Conservation (phyloP, 768 basidiomycete genomes). For the Trametes sanguinea region DNA sequence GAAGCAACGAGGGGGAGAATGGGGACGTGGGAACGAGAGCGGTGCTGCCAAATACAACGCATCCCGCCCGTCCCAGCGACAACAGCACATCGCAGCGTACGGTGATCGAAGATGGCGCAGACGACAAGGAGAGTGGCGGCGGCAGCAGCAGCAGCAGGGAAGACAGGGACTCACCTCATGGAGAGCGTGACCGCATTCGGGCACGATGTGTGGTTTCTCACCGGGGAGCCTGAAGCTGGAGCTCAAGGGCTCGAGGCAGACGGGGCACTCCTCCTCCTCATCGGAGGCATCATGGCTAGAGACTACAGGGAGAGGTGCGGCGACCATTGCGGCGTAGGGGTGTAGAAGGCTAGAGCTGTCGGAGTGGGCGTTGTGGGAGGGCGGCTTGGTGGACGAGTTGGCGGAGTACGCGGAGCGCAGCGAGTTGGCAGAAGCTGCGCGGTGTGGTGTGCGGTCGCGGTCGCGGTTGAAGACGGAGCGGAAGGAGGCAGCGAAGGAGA, state of each 20-base stretch:
- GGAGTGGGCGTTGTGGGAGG: slow-evolving; percentile 36
- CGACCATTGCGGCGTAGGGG: slow-evolving; percentile 61
- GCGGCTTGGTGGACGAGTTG: slow-evolving; percentile 30
- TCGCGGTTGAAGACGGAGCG: slow-evolving; percentile 59
- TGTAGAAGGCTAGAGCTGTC: slow-evolving; percentile 43
- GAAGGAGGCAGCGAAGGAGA: slow-evolving; percentile 39
- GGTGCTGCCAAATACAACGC: slow-evolving; percentile 7
- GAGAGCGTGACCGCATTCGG: slow-evolving; percentile 97
- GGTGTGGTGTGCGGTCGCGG: slow-evolving; percentile 48
- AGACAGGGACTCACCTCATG: slow-evolving; percentile 65
- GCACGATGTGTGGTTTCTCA: slow-evolving; percentile 96
- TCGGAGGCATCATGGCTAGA: slow-evolving; percentile 57
- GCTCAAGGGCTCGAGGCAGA: slow-evolving; percentile 93
- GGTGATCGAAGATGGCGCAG: not conserved
- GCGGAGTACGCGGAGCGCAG: slow-evolving; percentile 47
- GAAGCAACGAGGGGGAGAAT: not conserved
- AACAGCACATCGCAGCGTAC: not conserved
- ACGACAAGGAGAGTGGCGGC: not conserved
- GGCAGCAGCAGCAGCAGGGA: not conserved
- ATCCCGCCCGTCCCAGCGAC: not conserved
- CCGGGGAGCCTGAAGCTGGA: slow-evolving; percentile 92
- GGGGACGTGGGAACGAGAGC: slow-evolving; percentile 15
- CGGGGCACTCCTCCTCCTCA: slow-evolving; percentile 91
- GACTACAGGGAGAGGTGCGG: slow-evolving; percentile 72
- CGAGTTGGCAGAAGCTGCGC: slow-evolving; percentile 51